Evolutionary conservation across 805 yeast species (phyloP), one percentile per base, ranked within the genome.

Genomic region (Danielia reshetovae): DNA sequence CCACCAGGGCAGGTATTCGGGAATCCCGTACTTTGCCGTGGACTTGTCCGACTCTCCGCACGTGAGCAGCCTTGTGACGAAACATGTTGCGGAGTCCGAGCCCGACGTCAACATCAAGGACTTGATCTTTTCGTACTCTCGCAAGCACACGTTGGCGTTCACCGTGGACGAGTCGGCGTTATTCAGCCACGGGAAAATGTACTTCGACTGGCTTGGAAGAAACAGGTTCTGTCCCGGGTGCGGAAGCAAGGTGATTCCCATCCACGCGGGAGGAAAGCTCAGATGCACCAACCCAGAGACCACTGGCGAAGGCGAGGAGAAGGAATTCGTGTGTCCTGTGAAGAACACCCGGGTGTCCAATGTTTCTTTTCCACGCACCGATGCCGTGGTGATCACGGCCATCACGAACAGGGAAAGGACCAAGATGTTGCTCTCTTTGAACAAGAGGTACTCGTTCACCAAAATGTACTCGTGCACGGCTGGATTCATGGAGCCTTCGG

Each of bases 401-500:
- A 75, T 87, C 10, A 71, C 85, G 14, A 81, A 82, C 48, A 48
- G 66, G 8, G 77, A 73, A 11, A 75, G 78, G 18, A 61, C 75
- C 33, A 77, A 78, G 54, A 65, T 86, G 11, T 70, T 90, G 21
- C 63, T 90, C 11, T 95, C 89, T 2, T 72, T 85, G 34, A 76
- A 78, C 40, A 77, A 72, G 46, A 66, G 95, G 36, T 75, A 75
- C 51, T 76, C 78, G 5, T 43, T 48, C 22, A 51, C 64, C 37
- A 57, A 57, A 29, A 75, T 86, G 79, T 90, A 81, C 60, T 74
- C 90, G 12, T 82, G 95, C 52, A 76, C 94, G 34, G 96, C 97
- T 4, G 98, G 97, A 4, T 93, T 93, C 59, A 79, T 90, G 77
- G 98, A 90, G 57, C 96, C 96, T 1, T 83, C 89, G 18, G 98